Conservation (phyloP, 768 basidiomycete species). For the Coprinopsis cinerea region DNA sequence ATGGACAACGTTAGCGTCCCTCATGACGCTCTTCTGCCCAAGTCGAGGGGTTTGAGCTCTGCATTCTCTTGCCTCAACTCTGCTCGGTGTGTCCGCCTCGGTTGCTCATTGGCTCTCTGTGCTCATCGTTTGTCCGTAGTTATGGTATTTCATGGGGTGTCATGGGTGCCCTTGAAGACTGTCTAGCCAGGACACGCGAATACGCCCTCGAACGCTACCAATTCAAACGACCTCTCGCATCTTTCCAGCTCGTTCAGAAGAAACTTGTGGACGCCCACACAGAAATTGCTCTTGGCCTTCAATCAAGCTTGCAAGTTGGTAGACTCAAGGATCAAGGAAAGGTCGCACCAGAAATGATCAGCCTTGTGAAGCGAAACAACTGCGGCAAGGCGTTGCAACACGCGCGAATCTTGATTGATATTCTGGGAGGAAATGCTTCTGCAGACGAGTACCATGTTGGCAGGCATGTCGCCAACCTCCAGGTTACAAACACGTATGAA, state of each 20-base stretch:
- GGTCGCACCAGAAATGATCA: constrained; percentile 87
- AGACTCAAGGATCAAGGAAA: constrained; percentile 76
- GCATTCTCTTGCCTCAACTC: constrained; percentile 93
- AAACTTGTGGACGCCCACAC: constrained; percentile 93
- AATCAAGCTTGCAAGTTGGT: constrained; percentile 75
- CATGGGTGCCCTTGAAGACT: constrained; percentile 94
- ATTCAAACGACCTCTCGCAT: constrained; percentile 83
- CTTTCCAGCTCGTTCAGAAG: constrained; percentile 97
- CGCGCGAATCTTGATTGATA: constrained; percentile 74
- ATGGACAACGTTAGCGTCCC: constrained; percentile 85
- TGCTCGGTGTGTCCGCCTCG: constrained; percentile 47
- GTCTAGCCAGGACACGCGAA: constrained; percentile 64
- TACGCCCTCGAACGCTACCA: constrained; percentile 90
- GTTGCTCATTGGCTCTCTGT: constrained; percentile 7
- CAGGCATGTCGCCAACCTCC: constrained; percentile 90
- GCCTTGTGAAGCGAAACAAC: constrained; percentile 92
- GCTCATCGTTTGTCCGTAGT: constrained; percentile 26
- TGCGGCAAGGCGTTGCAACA: constrained; percentile 90
- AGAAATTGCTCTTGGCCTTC: constrained; percentile 73
- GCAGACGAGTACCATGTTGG: constrained; percentile 96
- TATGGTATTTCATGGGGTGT: constrained; percentile 93
- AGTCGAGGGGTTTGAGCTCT: constrained; percentile 69
- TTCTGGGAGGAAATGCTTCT: constrained; percentile 91
- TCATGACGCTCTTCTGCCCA: constrained; percentile 70
- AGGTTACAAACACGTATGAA: constrained; percentile 96